Evolutionary conservation across 2,329 filamentous ascomycete species (phyloP).

Genomic region (Metarhizium humberi): DNA sequence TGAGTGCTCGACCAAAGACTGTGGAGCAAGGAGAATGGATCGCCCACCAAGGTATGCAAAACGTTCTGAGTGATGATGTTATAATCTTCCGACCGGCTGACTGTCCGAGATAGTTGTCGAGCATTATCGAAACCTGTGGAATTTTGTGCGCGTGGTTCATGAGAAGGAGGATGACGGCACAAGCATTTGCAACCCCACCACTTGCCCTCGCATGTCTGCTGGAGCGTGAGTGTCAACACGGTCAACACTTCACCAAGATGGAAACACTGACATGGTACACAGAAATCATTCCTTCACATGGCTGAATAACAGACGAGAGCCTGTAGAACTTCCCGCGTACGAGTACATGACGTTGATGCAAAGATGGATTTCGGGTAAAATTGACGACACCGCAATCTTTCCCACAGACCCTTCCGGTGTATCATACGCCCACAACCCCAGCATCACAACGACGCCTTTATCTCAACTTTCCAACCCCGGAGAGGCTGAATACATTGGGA

Average conservation of each 20-base stretch:
- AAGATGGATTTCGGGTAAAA: slow-evolving; percentile 94
- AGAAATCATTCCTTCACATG: slow-evolving; percentile 94
- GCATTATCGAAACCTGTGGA: slow-evolving; percentile 81
- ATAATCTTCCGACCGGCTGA: slow-evolving; percentile 2
- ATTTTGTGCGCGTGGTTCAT: slow-evolving; percentile 81
- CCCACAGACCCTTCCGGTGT: slow-evolving; percentile 71
- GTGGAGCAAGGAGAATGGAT: slow-evolving; percentile 94
- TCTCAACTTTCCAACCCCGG: slow-evolving; percentile 52
- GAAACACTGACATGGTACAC: neutral
- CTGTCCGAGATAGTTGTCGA: slow-evolving; percentile 63
- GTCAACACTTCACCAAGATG: neutral
- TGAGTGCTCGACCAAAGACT: slow-evolving; percentile 86
- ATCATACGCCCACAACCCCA: slow-evolving; percentile 55
- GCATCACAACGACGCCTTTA: slow-evolving; percentile 48
- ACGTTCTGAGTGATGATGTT: neutral
- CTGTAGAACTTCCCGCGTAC: slow-evolving; percentile 83
- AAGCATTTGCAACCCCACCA: slow-evolving; percentile 73
- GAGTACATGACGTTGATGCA: slow-evolving; percentile 96
- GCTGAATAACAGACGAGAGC: slow-evolving; percentile 80
- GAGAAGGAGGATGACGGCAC: slow-evolving; percentile 71
- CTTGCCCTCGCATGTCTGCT: slow-evolving; percentile 88
- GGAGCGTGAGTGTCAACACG: slow-evolving; percentile 59
- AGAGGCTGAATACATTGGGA: slow-evolving; percentile 74
- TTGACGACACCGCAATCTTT: slow-evolving; percentile 82
- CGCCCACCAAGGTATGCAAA: slow-evolving; percentile 72